phyloP scores from a whole-genome alignment of 83 land plant genomes.

The Diphasiastrum complanatum region DNA sequence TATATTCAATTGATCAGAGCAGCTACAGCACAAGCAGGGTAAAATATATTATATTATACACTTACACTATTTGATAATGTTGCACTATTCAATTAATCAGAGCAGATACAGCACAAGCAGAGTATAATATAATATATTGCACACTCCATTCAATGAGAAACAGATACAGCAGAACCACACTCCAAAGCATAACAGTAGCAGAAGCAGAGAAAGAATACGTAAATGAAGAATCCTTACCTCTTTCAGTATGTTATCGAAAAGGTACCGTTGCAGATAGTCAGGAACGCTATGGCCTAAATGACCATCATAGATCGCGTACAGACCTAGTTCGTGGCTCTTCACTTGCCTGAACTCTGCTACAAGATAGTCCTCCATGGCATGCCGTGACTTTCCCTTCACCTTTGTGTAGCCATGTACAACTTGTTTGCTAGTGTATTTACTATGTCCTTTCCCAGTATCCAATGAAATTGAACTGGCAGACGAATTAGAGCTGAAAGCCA shows the following conservation, averaged over 20 bases:
- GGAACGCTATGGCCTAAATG: conserved; percentile 71
- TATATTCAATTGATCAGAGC: no score
- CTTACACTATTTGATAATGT: no score
- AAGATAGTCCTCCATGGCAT: conserved; percentile 79
- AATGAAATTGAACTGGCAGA: no score
- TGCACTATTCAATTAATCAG: no score
- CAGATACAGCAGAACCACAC: not conserved
- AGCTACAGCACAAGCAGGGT: no score
- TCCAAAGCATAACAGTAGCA: not conserved
- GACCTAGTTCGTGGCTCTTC: conserved; percentile 48
- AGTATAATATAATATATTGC: no score
- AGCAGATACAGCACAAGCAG: no score
- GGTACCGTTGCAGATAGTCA: conserved; percentile 44
- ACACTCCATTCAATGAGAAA: not conserved
- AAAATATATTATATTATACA: no score
- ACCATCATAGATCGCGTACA: conserved; percentile 90
- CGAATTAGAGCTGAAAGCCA: conserved; percentile 29
- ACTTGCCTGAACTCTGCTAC: conserved; percentile 50
- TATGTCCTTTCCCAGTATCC: conserved; percentile 55
- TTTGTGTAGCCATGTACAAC: conserved; percentile 53
- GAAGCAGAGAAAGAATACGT: not conserved
- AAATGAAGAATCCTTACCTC: conserved; percentile 36
- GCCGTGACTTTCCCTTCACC: conserved; percentile 70
- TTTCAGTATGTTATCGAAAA: conserved; percentile 66
- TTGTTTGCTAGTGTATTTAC: conserved; percentile 23